A percentile compares a stretch with the other conserved stretches of the same genome.
These are phyloP conservation scores for Lecanosticta acicola DNA, from an alignment of 2,329 filamentous ascomycete species.

Conservation along the genomic window DNA sequence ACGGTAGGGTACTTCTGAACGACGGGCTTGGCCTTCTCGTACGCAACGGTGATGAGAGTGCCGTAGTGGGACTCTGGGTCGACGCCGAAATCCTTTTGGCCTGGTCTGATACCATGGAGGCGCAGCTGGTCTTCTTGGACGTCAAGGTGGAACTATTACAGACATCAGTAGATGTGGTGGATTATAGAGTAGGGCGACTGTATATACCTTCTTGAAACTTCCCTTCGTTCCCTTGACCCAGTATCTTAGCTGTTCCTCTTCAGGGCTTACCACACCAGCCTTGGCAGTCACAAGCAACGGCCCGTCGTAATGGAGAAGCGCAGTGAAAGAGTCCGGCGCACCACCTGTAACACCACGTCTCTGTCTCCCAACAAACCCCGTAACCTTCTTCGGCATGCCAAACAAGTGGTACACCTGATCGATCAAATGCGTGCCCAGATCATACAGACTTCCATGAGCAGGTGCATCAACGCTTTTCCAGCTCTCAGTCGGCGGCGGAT, in stretches of 20 bases:
- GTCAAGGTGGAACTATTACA: slow-evolving; percentile 52
- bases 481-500: slow-evolving; percentile 40
- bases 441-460: slow-evolving; percentile 65
- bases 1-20: slow-evolving; percentile 53
- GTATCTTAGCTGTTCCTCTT: slow-evolving; percentile 65
- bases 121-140: slow-evolving; percentile 63
- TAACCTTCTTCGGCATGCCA: slow-evolving; percentile 62
- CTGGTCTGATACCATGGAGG: slow-evolving; percentile 58
- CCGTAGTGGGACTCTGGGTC: slow-evolving; percentile 57
- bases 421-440: slow-evolving; percentile 69
- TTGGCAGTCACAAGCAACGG: slow-evolving; percentile 64
- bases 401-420: slow-evolving; percentile 70
- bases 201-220: slow-evolving; percentile 64
- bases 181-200: not conserved
- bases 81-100: slow-evolving; percentile 58
- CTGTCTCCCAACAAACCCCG: slow-evolving; percentile 63
- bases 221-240: slow-evolving; percentile 72
- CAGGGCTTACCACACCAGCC: slow-evolving; percentile 62
- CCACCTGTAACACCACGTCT: slow-evolving; percentile 53
- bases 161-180: not conserved
- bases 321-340: slow-evolving; percentile 50
- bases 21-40: slow-evolving; percentile 34
- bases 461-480: slow-evolving; percentile 66
- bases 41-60: slow-evolving; percentile 52
- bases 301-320: slow-evolving; percentile 60